Conservation (phyloP, 169 alveolate genomes). For the Plasmodium falciparum region DNA sequence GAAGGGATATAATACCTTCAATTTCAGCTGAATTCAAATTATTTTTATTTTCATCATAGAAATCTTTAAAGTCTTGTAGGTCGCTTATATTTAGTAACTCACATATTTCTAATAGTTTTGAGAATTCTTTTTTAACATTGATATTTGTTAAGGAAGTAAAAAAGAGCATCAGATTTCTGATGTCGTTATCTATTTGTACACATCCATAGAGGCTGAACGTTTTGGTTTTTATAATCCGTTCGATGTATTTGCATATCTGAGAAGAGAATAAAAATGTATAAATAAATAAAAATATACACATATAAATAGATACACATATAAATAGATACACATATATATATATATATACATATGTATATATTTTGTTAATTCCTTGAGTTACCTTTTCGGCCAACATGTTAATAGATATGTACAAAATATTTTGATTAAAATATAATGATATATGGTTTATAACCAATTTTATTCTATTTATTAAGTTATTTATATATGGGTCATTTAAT, state of each 20-base stretch:
- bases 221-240: slow-evolving; percentile 49
- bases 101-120: slow-evolving; percentile 61
- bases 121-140: slow-evolving; percentile 59
- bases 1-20: slow-evolving; percentile 32
- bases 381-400: slow-evolving; percentile 72
- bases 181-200: slow-evolving; percentile 74
- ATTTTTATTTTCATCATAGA: slow-evolving; percentile 67
- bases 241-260: slow-evolving; percentile 72
- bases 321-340: neutral
- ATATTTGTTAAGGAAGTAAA: slow-evolving; percentile 63
- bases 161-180: slow-evolving; percentile 61
- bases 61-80: slow-evolving; percentile 69
- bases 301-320: neutral
- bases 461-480: slow-evolving; percentile 31
- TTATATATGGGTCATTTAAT: slow-evolving; percentile 68
- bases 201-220: slow-evolving; percentile 66
- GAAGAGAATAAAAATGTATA: neutral
- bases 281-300: neutral
- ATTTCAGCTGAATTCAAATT: slow-evolving; percentile 34
- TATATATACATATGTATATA: neutral
- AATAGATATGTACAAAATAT: slow-evolving; percentile 27
- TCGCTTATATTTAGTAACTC: slow-evolving; percentile 55
- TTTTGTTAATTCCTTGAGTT: neutral
- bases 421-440: slow-evolving; percentile 47
- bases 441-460: slow-evolving; percentile 36